These are phyloP conservation scores for Teunomyces lycoperdinae DNA, from an alignment of 805 yeast species.

Conservation along the genomic window DNA sequence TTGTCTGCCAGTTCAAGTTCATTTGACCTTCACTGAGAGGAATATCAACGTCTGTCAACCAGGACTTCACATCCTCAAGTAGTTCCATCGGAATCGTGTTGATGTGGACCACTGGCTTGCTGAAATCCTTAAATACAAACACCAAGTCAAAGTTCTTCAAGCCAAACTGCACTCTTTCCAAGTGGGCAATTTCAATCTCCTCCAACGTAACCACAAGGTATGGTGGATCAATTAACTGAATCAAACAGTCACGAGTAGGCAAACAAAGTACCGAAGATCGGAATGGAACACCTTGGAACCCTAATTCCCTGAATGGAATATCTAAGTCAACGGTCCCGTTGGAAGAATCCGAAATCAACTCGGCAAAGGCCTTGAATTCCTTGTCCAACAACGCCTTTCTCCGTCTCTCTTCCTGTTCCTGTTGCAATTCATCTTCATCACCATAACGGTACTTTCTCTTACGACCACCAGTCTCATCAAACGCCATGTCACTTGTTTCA, in stretches of 20 bases:
- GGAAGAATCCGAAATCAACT: slow-evolving; percentile 84
- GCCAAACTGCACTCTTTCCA: slow-evolving; percentile 97
- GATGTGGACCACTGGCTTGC: slow-evolving; percentile 82
- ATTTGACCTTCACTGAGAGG: slow-evolving; percentile 93
- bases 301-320: slow-evolving; percentile 91
- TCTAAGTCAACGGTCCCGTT: slow-evolving; percentile 84
- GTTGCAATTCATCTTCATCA: slow-evolving; percentile 97
- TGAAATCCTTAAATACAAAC: slow-evolving; percentile 91
- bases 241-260: slow-evolving; percentile 96
- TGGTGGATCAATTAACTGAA: slow-evolving; percentile 93
- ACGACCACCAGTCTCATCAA: slow-evolving; percentile 95
- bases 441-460: slow-evolving; percentile 88
- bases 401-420: slow-evolving; percentile 96
- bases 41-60: slow-evolving; percentile 97
- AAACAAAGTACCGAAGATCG: slow-evolving; percentile 91
- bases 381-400: slow-evolving; percentile 87
- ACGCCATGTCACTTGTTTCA: slow-evolving; percentile 93
- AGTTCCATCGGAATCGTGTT: slow-evolving; percentile 93
- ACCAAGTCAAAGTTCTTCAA: slow-evolving; percentile 94
- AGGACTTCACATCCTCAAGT: slow-evolving; percentile 87
- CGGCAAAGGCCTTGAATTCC: slow-evolving; percentile 87
- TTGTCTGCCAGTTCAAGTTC: slow-evolving; percentile 91
- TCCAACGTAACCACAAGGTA: slow-evolving; percentile 86
- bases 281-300: slow-evolving; percentile 96
- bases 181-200: slow-evolving; percentile 90